A percentile compares a stretch with the other conserved stretches of the same genome.
Evolutionary conservation across 2,329 filamentous ascomycete species (phyloP).

Genomic region (Colletotrichum higginsianum): DNA sequence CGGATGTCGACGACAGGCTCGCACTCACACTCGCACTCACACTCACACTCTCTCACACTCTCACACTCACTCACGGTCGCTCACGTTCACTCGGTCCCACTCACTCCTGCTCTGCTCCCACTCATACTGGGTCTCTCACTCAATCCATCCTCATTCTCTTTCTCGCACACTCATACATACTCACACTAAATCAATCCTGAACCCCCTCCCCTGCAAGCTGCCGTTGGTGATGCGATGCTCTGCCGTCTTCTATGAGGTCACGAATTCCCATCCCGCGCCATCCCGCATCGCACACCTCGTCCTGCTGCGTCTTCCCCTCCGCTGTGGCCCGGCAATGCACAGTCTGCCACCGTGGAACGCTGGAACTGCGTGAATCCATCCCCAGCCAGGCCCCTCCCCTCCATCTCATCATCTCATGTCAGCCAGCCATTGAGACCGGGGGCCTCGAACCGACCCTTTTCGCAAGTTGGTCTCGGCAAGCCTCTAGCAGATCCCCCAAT

Average conservation of each 20-base stretch:
- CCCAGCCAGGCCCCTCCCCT: constrained; percentile 22
- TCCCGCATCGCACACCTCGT: constrained; percentile 10
- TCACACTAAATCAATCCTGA: neutral
- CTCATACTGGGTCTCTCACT: neutral
- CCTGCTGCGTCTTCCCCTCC: neutral
- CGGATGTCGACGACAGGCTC: neutral
- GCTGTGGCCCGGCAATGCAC: constrained; percentile 37
- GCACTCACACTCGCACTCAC: neutral
- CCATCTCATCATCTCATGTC: constrained; percentile 32
- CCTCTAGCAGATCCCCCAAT: neutral
- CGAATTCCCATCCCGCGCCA: constrained; percentile 33
- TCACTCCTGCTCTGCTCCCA: neutral
- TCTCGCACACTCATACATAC: too few relatives aligned
- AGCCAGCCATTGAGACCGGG: constrained; percentile 22
- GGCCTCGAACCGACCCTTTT: neutral
- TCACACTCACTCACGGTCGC: neutral
- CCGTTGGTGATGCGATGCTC: constrained; percentile 1
- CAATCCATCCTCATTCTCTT: too few relatives aligned
- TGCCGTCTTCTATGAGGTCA: constrained; percentile 27
- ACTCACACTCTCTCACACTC: neutral
- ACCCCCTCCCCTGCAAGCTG: constrained; percentile 13
- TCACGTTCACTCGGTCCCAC: neutral
- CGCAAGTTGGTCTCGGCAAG: constrained; percentile 4
- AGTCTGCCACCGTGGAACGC: constrained; percentile 37
- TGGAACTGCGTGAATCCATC: constrained; percentile 32